Conservation (phyloP, 345 rosid species). For the Heritiera fomes region DNA sequence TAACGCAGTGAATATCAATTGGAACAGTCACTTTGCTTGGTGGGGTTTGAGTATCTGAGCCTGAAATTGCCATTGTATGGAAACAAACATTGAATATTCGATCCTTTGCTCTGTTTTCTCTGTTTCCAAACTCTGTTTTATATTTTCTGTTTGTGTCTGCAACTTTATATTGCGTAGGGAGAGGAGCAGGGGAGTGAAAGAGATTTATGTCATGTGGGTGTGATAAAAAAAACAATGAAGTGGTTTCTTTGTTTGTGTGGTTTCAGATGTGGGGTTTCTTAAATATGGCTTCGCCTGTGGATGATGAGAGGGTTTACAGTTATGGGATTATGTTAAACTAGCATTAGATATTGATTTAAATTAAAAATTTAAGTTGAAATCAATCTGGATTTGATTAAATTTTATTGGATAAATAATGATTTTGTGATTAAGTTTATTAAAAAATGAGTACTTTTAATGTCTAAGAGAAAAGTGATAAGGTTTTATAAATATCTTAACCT, state of each 20-base stretch:
- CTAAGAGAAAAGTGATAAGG: too few relatives aligned
- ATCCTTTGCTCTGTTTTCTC: not conserved
- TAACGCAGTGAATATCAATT: constrained; percentile 47
- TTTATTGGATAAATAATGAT: too few relatives aligned
- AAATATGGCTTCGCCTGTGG: not conserved
- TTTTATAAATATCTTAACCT: too few relatives aligned
- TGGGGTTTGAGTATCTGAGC: constrained; percentile 30
- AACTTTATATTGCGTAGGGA: not conserved
- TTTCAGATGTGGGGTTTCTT: not conserved
- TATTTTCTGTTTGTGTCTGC: not conserved
- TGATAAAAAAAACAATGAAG: not conserved
- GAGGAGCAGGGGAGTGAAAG: not conserved
- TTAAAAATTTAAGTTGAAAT: too few relatives aligned
- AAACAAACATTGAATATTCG: constrained; percentile 28
- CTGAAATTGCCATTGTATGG: constrained; percentile 36
- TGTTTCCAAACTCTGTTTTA: not conserved
- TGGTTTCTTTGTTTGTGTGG: not conserved
- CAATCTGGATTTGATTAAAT: too few relatives aligned
- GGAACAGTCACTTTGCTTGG: constrained; percentile 10
- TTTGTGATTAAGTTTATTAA: too few relatives aligned
- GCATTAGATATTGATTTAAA: too few relatives aligned
- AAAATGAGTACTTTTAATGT: too few relatives aligned
- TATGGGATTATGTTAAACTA: not conserved
- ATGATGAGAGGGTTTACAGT: not conserved
- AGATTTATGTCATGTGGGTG: constrained; percentile 17